Evolutionary conservation across 495 filamentous ascomycete genomes (phyloP).

Genomic region (Podospora didyma): DNA sequence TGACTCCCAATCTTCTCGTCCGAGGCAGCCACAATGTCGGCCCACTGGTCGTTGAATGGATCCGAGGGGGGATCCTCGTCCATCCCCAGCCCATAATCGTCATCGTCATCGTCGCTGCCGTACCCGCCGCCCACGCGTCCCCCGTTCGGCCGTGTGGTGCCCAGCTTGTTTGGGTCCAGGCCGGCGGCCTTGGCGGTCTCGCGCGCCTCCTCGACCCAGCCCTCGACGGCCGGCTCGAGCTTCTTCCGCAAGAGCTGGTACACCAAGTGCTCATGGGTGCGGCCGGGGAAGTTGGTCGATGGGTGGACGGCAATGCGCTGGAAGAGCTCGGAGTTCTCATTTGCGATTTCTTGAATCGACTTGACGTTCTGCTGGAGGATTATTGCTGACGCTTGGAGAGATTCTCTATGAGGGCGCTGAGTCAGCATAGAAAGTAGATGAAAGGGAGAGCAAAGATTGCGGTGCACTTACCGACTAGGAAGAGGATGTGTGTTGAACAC

Average conservation of each 20-base stretch:
- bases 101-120: constrained; percentile 22
- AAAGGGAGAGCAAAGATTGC: background rate
- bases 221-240: constrained; percentile 68
- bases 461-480: constrained; percentile 29
- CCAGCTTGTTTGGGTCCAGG: constrained; percentile 17
- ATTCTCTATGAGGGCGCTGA: constrained; percentile 44
- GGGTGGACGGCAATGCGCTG: constrained; percentile 65
- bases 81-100: constrained; percentile 21
- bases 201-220: constrained; percentile 63
- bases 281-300: constrained; percentile 68
- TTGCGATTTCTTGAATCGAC: constrained; percentile 54
- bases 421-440: background rate
- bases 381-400: constrained; percentile 61
- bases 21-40: constrained; percentile 36
- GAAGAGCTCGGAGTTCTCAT: constrained; percentile 57
- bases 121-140: background rate
- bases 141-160: background rate
- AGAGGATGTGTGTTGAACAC: constrained; percentile 32
- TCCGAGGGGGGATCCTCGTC: constrained; percentile 33
- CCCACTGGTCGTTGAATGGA: constrained; percentile 38
- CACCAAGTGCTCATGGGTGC: constrained; percentile 60
- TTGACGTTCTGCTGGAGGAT: constrained; percentile 64
- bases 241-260: constrained; percentile 72
- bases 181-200: constrained; percentile 25
- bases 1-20: constrained; percentile 34